Base-by-base conservation (phyloP, 176 grass and related monocot species). In the Oryza punctata region DNA sequence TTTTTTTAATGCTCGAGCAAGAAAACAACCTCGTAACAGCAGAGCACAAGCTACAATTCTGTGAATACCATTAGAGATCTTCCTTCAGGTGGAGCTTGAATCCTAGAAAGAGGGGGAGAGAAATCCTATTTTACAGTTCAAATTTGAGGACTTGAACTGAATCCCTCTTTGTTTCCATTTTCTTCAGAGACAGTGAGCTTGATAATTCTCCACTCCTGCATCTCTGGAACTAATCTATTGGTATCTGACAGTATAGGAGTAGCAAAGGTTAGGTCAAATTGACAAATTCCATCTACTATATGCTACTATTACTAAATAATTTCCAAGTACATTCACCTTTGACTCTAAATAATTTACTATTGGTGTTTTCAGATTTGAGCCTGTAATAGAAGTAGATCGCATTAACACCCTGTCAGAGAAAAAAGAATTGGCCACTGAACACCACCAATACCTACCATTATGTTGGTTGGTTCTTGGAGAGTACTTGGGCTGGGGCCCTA, bases 401-500 rank as follows among this genome's bases (percentile, higher is more conserved):
- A 40, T 54, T 65, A 79, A 63, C 27, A 71, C 37, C 16, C 28
- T 77, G 79, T 47, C 50, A 77, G 24, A 19, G 9, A 5, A 32
- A 41, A 38, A 71, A 46, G 12, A 65, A 65, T 26, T 28, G 35
- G 61, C 28, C 44, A 69, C 76, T 35, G 69, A 63, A 60, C 69
- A 44, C 7, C 69, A 72, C 30, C 73, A 73, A 47, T 68, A 74
- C 77, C 77, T 57, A 73, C 77, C 69, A 65, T 15, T 29, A 15
- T n/a, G 41, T 35, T 65, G 38, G 68, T 73, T 80, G 60, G 84
- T 44, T 73, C 68, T 73, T 50, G 29, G 60, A 15, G 44, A 80
- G 77, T 66, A 79, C 73, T 54, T 80, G 32, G 40, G 43, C 73
- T 80, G 84, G 76, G 77, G 6, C 77, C 84, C 30, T 67, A 44